Evolutionary conservation across 2,329 filamentous ascomycete genomes (phyloP).

Genomic region (Lecanicillium sp.): DNA sequence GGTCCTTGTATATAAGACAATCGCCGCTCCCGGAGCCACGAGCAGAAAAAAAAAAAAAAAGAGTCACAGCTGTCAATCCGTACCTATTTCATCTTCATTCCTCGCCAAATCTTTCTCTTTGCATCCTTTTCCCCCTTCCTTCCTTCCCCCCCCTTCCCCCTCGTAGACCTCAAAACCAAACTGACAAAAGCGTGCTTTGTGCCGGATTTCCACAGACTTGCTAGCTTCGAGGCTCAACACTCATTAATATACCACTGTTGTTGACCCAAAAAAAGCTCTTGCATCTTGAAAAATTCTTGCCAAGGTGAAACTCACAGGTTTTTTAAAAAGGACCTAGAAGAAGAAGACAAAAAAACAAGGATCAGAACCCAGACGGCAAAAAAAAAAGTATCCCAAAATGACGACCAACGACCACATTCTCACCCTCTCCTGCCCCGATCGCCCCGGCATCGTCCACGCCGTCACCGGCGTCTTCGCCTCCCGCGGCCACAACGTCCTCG

Average conservation of each 20-base stretch:
- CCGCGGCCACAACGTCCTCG: conserved; percentile 72
- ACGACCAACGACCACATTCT: conserved; percentile 58
- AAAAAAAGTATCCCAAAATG: conserved; percentile 25
- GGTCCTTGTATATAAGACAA: background rate
- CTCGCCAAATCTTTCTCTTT: background rate
- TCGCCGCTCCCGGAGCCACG: conserved; percentile 7
- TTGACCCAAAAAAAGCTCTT: conserved; percentile 11
- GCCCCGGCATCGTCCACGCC: conserved; percentile 77
- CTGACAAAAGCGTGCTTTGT: conserved; percentile 3
- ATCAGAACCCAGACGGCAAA: background rate
- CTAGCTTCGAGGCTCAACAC: conserved; percentile 13
- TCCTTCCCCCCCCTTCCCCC: background rate
- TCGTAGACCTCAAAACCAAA: conserved; percentile 8
- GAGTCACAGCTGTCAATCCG: conserved; percentile 2
- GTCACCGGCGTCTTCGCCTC: conserved; percentile 72
- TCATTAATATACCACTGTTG: conserved; percentile 15
- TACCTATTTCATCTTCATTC: background rate
- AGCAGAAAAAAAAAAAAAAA: background rate
- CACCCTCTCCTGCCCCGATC: conserved; percentile 78
- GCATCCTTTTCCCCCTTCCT: background rate
- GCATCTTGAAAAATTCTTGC: conserved; percentile 3
- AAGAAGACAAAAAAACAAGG: no score
- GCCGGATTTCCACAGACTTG: conserved; percentile 2
- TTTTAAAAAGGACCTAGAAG: no score
- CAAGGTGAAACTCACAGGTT: conserved; percentile 10